Evolutionary conservation across 2,329 filamentous ascomycete species (phyloP).

Genomic region (Fusarium devonianum): DNA sequence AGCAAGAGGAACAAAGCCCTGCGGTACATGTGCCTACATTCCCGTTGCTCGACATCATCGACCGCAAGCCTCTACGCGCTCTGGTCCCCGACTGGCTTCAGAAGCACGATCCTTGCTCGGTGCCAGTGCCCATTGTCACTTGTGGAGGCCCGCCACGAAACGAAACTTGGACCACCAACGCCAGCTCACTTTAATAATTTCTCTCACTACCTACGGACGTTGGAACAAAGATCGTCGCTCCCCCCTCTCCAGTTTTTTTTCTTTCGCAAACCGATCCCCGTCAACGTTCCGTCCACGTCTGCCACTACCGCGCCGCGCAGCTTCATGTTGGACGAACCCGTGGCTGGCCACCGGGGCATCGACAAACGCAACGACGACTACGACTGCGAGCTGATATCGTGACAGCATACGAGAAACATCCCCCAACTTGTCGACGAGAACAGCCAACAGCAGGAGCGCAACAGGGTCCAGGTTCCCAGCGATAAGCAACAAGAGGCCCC

Average conservation of each 20-base stretch:
- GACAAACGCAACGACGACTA: slow-evolving; percentile 17
- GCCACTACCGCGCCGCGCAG: slow-evolving; percentile 5
- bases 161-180: slow-evolving; percentile 37
- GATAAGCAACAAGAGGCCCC: slow-evolving; percentile 19
- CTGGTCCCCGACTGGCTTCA: not conserved
- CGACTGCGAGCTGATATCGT: slow-evolving; percentile 17
- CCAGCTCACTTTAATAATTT: slow-evolving; percentile 19
- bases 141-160: slow-evolving; percentile 34
- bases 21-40: too few species aligned
- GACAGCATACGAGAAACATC: slow-evolving; percentile 15
- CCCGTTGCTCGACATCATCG: not conserved
- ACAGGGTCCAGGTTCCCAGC: slow-evolving; percentile 21
- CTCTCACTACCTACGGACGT: slow-evolving; percentile 15
- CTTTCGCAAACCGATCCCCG: slow-evolving; percentile 8
- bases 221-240: slow-evolving; percentile 32
- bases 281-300: not conserved
- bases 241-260: slow-evolving; percentile 26
- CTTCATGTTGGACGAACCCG: slow-evolving; percentile 32
- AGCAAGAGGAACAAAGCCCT: too few species aligned
- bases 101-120: slow-evolving; percentile 7
- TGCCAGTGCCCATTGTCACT: slow-evolving; percentile 11
- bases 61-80: not conserved
- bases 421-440: slow-evolving; percentile 5
- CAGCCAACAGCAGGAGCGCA: slow-evolving; percentile 22
- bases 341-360: slow-evolving; percentile 37